Conservation (phyloP, 345 rosid genomes). For the Acer campestre region DNA sequence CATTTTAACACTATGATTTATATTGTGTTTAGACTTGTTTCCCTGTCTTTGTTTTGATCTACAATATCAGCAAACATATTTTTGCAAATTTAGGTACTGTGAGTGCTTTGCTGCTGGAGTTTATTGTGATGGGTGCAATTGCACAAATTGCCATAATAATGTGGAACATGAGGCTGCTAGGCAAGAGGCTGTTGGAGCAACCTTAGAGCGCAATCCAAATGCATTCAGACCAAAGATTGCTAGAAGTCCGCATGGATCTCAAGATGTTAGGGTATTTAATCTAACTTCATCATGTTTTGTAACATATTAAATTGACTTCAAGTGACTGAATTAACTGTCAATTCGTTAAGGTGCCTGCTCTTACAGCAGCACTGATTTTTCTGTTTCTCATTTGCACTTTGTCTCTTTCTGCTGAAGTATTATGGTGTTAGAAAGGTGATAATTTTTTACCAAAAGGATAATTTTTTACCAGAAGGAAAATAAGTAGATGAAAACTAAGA, state of each 20-base stretch:
- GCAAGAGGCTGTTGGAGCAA: slow-evolving; percentile 57
- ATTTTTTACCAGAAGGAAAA: too few species aligned
- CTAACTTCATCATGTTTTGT: not conserved
- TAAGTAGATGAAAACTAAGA: too few species aligned
- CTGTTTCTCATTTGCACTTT: too few species aligned
- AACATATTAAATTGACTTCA: not conserved
- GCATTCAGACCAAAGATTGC: slow-evolving; percentile 81
- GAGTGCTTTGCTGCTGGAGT: slow-evolving; percentile 86
- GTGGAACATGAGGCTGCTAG: slow-evolving; percentile 59
- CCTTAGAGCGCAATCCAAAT: slow-evolving; percentile 71
- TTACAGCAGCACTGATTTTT: not conserved
- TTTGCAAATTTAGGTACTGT: slow-evolving; percentile 61
- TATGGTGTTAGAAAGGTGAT: not conserved
- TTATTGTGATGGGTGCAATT: slow-evolving; percentile 80
- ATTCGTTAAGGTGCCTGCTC: not conserved
- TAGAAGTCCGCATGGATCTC: slow-evolving; percentile 55
- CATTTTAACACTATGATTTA: not conserved
- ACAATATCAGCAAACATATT: not conserved
- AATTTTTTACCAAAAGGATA: not conserved
- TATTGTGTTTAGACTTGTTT: not conserved
- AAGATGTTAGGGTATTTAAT: slow-evolving; percentile 46
- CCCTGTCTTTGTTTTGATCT: not conserved
- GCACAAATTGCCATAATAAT: slow-evolving; percentile 74
- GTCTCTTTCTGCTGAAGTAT: not conserved
- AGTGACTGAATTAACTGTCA: not conserved